Evolutionary conservation across 345 rosid genomes (phyloP).

Genomic region (Eucalyptus virginea): DNA sequence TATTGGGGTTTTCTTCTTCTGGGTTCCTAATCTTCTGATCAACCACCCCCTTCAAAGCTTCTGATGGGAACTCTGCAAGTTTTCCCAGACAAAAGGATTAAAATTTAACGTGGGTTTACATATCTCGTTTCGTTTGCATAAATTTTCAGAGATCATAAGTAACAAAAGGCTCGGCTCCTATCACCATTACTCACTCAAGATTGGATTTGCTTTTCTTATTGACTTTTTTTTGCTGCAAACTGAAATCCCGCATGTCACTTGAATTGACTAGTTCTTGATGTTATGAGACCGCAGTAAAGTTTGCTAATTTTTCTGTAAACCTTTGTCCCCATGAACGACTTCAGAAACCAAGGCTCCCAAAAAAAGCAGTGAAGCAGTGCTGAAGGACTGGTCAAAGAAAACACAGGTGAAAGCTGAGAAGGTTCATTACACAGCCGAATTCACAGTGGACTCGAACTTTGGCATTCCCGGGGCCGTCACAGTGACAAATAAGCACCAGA

Average conservation of each 20-base stretch:
- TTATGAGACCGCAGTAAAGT: background rate
- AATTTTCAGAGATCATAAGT: background rate
- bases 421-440: constrained; percentile 85
- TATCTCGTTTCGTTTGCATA: background rate
- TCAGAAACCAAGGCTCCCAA: constrained; percentile 68
- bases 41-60: background rate
- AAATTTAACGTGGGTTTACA: background rate
- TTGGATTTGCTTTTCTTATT: background rate
- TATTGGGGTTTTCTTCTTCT: background rate
- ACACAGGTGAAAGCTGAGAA: constrained; percentile 60
- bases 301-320: background rate
- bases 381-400: constrained; percentile 85
- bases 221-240: background rate
- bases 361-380: constrained; percentile 65
- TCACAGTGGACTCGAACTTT: constrained; percentile 56
- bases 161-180: background rate
- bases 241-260: background rate
- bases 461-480: constrained; percentile 88
- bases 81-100: background rate
- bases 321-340: background rate
- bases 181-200: background rate
- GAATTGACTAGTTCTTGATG: background rate
- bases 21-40: background rate
- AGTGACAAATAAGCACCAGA: constrained; percentile 77
- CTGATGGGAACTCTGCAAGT: background rate